phyloP scores from a whole-genome alignment of 75 land plant genomes.

The Adiantum capillusveneris region DNA sequence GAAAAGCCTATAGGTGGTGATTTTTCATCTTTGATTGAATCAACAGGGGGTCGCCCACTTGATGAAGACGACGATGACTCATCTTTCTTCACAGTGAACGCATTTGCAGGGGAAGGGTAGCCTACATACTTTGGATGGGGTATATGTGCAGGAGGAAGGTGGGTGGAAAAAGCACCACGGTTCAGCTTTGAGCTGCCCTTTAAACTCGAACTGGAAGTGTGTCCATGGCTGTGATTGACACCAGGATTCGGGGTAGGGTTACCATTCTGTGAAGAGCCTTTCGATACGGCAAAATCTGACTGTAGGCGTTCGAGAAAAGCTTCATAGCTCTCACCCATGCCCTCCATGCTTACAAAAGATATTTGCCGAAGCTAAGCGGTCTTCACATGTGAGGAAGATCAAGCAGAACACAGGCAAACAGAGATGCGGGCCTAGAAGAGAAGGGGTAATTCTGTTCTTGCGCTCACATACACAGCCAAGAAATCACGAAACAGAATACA shows the following conservation, averaged over 20 bases:
- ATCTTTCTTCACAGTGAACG: conserved; percentile 22
- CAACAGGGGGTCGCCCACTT: neutral
- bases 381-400: no score
- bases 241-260: neutral
- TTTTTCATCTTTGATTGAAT: neutral
- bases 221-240: no score
- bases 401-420: no score
- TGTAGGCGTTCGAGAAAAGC: conserved; percentile 1
- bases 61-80: conserved; percentile 13
- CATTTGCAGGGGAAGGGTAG: conserved; percentile 19
- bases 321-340: conserved; percentile 5
- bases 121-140: conserved; percentile 21
- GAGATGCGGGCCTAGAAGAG: no score
- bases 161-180: conserved; percentile 8
- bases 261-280: neutral
- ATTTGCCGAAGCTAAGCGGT: no score
- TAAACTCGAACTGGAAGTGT: no score
- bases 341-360: neutral
- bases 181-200: neutral
- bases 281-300: conserved; percentile 2
- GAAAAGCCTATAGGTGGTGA: no score
- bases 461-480: no score
- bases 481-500: no score
- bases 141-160: conserved; percentile 12
- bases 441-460: no score